Evolutionary conservation across 768 basidiomycete species (phyloP), one percentile per base, ranked within the genome.

Genomic region (Lactarius akahatsu): DNA sequence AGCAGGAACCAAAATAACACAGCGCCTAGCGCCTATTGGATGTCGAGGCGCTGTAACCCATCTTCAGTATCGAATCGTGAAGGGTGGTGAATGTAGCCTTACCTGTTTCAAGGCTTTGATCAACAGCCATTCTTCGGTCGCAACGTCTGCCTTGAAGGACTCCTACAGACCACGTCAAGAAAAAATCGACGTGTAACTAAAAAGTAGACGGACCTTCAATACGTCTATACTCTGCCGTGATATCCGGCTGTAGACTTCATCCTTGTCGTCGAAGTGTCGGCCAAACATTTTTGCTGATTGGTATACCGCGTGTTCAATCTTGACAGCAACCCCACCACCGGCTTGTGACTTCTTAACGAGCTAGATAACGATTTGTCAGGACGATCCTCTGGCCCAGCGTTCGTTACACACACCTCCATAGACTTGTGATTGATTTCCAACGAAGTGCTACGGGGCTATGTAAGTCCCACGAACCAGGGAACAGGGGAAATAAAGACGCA

Each of bases 231-330:
- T 95, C 76, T 89, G 88, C 57, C 96, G 86, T 40, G 92, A 91
- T 74, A 99, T 90, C 67, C 91, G 90, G 61, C 94, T 95, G 61
- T 95, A 82, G 45, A 98, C 76, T 72, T 98, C 97, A 75, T 98
- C 96, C 78, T 96, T 92, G 56, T 98, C 96, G 72, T 92, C 90
- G 73, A 95, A 98, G 78, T 98, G 96, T 71, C 96, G 87, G 6
- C 96, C 95, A 74, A 91, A 98, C 87, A 94, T 90, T 78, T 95
- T 96, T 34, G 94, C 88, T 30, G 91, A 90, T 78, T 98, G 91
- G 77, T 98, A 95, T 13, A 96, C 90, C 4, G 95, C 96, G 76
- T 96, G 92, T 76, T 98, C 97, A 67, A 98, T 98, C 83, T 98
- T 99, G 71, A 98, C 92, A 0, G 97, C 96, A 16, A 98, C 96